Percentiles rank a stretch among this genome's conserved stretches.
Conservation (phyloP, 768 basidiomycete genomes). For the Sutorius australiensis region DNA sequence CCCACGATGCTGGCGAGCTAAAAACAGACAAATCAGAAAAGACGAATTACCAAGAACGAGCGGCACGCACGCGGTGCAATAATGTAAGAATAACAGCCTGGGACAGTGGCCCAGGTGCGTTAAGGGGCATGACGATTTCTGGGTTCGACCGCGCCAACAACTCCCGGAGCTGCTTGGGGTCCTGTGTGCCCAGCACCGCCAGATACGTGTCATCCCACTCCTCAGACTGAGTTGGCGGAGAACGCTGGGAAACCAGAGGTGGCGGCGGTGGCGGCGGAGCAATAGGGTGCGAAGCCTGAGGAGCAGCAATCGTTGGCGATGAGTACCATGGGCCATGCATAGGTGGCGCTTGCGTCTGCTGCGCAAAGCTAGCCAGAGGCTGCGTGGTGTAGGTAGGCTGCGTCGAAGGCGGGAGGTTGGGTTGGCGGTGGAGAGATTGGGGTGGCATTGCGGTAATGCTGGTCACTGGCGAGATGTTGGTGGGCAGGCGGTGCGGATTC, state of each 20-base stretch:
- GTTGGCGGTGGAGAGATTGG: conserved; percentile 35
- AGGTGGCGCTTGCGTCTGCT: conserved; percentile 30
- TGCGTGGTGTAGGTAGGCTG: conserved; percentile 32
- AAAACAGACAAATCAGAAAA: not conserved
- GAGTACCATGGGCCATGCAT: conserved; percentile 53
- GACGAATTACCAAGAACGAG: conserved; percentile 2
- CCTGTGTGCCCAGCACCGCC: conserved; percentile 71
- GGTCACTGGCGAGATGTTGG: conserved; percentile 32
- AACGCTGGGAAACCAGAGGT: conserved; percentile 39
- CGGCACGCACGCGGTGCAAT: conserved; percentile 66
- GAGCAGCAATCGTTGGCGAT: conserved; percentile 61
- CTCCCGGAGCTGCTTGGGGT: conserved; percentile 68
- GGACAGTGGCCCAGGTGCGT: conserved; percentile 64
- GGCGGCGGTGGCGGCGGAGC: conserved; percentile 55
- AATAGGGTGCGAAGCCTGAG: conserved; percentile 77
- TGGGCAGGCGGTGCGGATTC: conserved; percentile 30
- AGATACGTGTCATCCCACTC: conserved; percentile 87
- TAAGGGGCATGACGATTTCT: conserved; percentile 76
- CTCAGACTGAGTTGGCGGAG: conserved; percentile 57
- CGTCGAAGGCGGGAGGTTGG: conserved; percentile 36
- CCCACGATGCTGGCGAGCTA: conserved; percentile 73
- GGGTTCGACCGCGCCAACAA: conserved; percentile 71
- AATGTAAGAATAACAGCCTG: conserved; percentile 83
- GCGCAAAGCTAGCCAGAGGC: conserved; percentile 29
- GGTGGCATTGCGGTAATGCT: conserved; percentile 36